Evolutionary conservation across 2,329 filamentous ascomycete species (phyloP), one percentile per base, ranked within the genome.

Genomic region (Fusarium xylarioides): DNA sequence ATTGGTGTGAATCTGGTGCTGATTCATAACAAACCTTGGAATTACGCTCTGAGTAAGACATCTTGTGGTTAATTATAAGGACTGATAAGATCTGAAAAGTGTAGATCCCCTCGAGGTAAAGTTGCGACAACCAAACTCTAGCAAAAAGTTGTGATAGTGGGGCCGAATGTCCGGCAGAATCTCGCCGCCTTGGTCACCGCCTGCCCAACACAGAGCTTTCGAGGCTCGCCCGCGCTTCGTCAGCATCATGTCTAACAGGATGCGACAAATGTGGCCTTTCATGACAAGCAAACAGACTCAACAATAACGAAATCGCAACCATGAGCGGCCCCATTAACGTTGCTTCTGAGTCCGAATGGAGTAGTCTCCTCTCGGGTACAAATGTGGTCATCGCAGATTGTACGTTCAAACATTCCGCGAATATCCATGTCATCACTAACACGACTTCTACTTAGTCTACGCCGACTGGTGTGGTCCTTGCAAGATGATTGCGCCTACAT

Each of bases 391-490:
- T 99, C 69, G 90, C 94, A 77, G 96, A 98, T 85, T 98, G 95
- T 97, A 89, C 83, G 91, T 60, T 34, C 8, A 11, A 37, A 46
- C 30, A 34, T 47, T 47, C 58, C 59, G 32, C 40, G 32, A 42
- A 58, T 53, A 35, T 28, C 44, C 37, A 34, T 53, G 57, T 44
- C 26, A 35, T 46, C 63, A 74, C 77, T 82, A 80, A 80, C 74
- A 67, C 58, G 44, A 77, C 77, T 43, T 61, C 56, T 49, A 77
- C 77, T 49, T 59, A 97, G 94, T 98, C 87, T 97, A 96, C 80
- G 95, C 95, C 82, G 93, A 97, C 84, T 97, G 94, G 93, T 98
- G 95, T 82, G 93, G 92, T 63, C 95, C 95, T 79, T 98, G 95
- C 89, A 97, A 97, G 85, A 90, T 92, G 80, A 97, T 98, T 74